These are phyloP conservation scores for Zalaria obscura DNA, from an alignment of 2,329 filamentous ascomycete genomes.

Conservation along the genomic window DNA sequence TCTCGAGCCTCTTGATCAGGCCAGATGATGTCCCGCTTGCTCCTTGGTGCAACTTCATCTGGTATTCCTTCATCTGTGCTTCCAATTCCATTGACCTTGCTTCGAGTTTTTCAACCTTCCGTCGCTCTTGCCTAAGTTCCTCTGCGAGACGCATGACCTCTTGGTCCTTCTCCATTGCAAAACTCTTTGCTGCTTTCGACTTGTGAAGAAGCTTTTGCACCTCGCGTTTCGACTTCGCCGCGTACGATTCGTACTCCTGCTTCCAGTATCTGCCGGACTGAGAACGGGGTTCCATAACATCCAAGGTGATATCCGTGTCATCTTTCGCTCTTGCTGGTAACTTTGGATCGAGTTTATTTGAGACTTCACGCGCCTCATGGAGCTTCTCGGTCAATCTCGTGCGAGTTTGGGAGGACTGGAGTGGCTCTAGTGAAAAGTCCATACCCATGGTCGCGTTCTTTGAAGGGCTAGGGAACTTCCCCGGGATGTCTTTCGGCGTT, in stretches of 20 bases:
- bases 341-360: conserved; percentile 12
- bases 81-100: conserved; percentile 46
- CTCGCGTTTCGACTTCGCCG: conserved; percentile 55
- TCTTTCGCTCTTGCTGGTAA: conserved; percentile 21
- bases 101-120: conserved; percentile 51
- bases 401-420: not conserved
- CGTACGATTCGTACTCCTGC: conserved; percentile 59
- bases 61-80: conserved; percentile 36
- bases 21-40: not conserved
- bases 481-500: conserved; percentile 31
- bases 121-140: conserved; percentile 53
- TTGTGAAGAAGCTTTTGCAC: conserved; percentile 68
- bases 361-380: conserved; percentile 28
- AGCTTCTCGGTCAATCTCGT: conserved; percentile 30
- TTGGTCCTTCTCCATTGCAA: conserved; percentile 62
- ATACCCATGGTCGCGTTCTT: conserved; percentile 29
- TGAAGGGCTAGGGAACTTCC: conserved; percentile 35
- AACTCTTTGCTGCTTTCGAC: conserved; percentile 66
- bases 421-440: conserved; percentile 1
- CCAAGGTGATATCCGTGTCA: conserved; percentile 51
- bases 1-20: not conserved
- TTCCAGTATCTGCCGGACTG: conserved; percentile 73
- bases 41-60: conserved; percentile 12
- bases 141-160: conserved; percentile 53
- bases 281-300: conserved; percentile 60